These are phyloP conservation scores for Paracoccidioides brasiliensis DNA, from an alignment of 2,329 filamentous ascomycete species.

Conservation along the genomic window DNA sequence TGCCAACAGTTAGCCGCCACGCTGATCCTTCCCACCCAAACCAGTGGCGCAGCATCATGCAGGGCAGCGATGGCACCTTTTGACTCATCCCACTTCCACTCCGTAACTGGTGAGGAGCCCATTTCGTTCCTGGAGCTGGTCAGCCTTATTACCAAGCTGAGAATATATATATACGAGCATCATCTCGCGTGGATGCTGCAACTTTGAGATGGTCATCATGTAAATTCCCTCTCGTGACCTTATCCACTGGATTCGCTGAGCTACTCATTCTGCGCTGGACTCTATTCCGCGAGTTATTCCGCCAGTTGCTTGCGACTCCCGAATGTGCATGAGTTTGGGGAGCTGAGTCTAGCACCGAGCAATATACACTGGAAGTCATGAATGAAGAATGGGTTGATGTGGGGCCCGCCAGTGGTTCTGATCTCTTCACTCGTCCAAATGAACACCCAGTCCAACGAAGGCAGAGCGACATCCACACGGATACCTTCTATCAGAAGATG, in stretches of 20 bases:
- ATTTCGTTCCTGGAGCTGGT: too few relatives aligned
- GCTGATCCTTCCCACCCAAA: too few relatives aligned
- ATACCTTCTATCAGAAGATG: not conserved
- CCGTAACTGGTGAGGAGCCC: too few relatives aligned
- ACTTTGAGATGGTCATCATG: not conserved
- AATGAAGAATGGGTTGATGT: not conserved
- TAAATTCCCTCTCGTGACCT: not conserved
- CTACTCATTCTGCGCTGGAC: not conserved
- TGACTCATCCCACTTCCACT: too few relatives aligned
- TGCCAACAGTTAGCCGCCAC: too few relatives aligned
- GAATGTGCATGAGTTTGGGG: not conserved
- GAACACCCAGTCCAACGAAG: not conserved
- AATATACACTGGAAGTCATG: not conserved
- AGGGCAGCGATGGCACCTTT: too few relatives aligned
- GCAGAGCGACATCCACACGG: not conserved
- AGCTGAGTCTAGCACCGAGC: not conserved
- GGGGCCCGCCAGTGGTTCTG: not conserved
- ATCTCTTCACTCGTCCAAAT: not conserved
- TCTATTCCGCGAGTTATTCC: not conserved
- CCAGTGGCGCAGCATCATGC: too few relatives aligned
- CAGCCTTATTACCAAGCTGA: too few relatives aligned
- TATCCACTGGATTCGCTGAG: not conserved
- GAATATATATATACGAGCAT: not conserved
- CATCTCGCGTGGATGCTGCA: not conserved
- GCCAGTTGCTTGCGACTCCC: not conserved